A percentile compares a stretch with the other conserved stretches of the same genome.
Conservation (phyloP, 306 rosid species). For the Cicer arietinum region DNA sequence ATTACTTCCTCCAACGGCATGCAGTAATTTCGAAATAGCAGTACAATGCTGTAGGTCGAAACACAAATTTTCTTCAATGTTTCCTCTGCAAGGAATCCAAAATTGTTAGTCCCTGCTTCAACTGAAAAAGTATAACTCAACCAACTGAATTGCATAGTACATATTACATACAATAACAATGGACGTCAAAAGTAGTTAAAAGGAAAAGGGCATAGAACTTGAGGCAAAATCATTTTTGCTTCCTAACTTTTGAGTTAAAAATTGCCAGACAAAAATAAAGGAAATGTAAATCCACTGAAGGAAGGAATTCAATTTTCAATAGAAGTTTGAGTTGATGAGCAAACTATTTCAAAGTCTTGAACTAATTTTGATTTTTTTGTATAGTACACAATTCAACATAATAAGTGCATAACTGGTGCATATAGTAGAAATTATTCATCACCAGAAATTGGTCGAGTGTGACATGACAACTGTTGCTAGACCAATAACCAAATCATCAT, state of each 20-base stretch:
- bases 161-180: conserved; percentile 1
- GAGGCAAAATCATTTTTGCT: conserved; percentile 1
- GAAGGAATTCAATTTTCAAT: conserved; percentile 13
- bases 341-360: conserved; percentile 25
- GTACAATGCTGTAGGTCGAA: background rate
- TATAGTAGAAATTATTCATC: conserved; percentile 12
- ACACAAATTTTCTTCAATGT: conserved; percentile 45
- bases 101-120: conserved; percentile 24
- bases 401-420: background rate
- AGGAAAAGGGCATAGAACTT: background rate
- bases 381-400: background rate
- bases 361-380: background rate
- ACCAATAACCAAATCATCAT: conserved; percentile 25
- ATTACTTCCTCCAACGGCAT: conserved; percentile 21
- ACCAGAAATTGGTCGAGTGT: conserved; percentile 1
- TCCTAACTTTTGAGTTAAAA: conserved; percentile 14
- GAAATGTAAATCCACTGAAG: background rate
- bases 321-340: background rate
- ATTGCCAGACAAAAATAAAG: background rate
- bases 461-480: background rate
- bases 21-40: conserved; percentile 11
- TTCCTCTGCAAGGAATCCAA: conserved; percentile 59
- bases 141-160: background rate
- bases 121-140: conserved; percentile 23
- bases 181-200: background rate